Percentiles rank a stretch among this genome's conserved stretches.
Conservation (phyloP, 2,329 filamentous ascomycete species). For the Atkinsonella texensis region DNA sequence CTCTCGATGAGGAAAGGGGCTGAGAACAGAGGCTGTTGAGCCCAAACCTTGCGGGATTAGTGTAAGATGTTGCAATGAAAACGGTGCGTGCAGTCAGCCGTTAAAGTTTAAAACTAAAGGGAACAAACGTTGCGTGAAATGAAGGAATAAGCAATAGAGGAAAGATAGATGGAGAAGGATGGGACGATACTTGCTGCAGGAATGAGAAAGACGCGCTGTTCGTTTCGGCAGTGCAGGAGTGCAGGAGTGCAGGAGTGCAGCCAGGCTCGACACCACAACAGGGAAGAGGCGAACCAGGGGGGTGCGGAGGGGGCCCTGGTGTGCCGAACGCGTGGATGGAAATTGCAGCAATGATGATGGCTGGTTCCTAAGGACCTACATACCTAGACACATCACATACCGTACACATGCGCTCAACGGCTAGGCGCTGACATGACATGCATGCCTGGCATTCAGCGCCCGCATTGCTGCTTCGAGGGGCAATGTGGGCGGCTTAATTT, state of each 20-base stretch:
- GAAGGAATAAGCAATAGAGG: neutral
- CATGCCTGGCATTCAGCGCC: too few relatives aligned
- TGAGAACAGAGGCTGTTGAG: neutral
- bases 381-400: too few relatives aligned
- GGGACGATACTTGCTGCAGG: neutral
- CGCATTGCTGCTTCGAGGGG: too few relatives aligned
- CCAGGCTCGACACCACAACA: neutral
- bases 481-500: too few relatives aligned
- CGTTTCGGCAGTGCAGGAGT: neutral
- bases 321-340: neutral
- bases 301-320: neutral
- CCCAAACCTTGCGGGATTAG: neutral
- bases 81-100: neutral
- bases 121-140: neutral
- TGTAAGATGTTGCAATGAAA: neutral
- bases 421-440: too few relatives aligned
- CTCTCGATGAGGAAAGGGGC: conserved; percentile 3
- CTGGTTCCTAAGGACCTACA: too few relatives aligned
- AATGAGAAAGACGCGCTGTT: neutral
- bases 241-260: too few relatives aligned
- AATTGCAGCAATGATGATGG: too few relatives aligned
- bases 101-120: neutral
- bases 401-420: too few relatives aligned
- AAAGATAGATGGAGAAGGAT: neutral
- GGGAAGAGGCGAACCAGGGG: neutral